Base-by-base conservation (phyloP, 2,329 filamentous ascomycete genomes). In the Cephalotrichum gorgonifer region DNA sequence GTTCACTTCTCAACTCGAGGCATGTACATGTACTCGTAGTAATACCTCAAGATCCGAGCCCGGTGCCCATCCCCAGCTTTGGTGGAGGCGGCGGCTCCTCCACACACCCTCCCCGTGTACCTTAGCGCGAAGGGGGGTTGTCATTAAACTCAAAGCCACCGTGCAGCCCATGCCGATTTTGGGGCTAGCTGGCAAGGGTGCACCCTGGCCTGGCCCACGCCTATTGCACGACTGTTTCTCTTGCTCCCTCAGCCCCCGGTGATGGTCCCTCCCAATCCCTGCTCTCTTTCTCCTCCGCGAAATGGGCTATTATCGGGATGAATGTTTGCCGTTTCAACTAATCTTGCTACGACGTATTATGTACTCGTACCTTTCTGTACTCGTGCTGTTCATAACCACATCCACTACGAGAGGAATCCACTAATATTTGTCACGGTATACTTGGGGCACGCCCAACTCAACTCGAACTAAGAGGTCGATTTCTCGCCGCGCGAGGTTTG, bases 121-220 rank as follows among this genome's bases (percentile, higher is more conserved):
- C 28, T 23, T 47, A 41, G 22, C 45, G 31, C 45, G 25, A n/a
- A 17, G 31, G 45, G n/a, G 45, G 25, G 17, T 47, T 47, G 45
- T 47, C 33, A 47, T 48, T 48, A 48, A 48, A 43, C 46, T 48
- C 46, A 48, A 48, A 47, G 45, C 45, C 45, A 47, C 45, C 23
- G 35, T 41, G 35, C 35, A 48, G 46, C 38, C 46, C 46, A 48
- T 48, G 38, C 46, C 46, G 46, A 43, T 26, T n/a, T 43, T 22
- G 39, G 35, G 14, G n/a, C 46, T 42, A n/a, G 27, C 26, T 7
- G 46, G 30, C 46, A 42, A 48, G 35, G 46, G 46, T 43, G 27
- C 38, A 43, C 46, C 46, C 46, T 48, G 26, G 46, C 38, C 44
- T 33, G 44, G 35, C 27, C 17, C 23, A 22, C n/a, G 23, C 14